Conservation (phyloP, 129 eudicot genomes). For the Cynara cardunculus region DNA sequence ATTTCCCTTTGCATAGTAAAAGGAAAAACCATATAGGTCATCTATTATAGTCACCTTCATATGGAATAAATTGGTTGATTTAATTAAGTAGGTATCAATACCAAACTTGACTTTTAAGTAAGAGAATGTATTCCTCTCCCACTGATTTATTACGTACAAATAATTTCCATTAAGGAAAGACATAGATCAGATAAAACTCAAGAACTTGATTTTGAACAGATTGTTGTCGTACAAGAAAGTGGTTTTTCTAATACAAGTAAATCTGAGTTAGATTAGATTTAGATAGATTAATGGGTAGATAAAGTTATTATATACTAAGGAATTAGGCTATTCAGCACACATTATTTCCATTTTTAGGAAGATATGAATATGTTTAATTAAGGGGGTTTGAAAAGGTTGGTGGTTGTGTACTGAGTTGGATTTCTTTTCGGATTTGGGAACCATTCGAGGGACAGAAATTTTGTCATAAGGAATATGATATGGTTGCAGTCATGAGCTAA, state of each 20-base stretch:
- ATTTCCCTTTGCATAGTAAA: not conserved
- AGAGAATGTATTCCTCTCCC: constrained; percentile 1
- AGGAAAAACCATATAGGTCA: not conserved
- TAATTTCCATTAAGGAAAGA: not conserved
- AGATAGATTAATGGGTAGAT: constrained; percentile 9
- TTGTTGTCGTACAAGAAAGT: not conserved
- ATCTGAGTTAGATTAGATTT: constrained; percentile 2
- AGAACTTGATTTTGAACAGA: constrained; percentile 7
- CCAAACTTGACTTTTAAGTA: not conserved
- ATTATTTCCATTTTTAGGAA: constrained; percentile 3
- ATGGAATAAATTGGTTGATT: not conserved
- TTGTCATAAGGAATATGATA: not conserved
- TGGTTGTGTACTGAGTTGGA: not conserved
- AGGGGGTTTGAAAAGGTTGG: not conserved
- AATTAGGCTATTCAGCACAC: constrained; percentile 12
- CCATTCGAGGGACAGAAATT: not conserved
- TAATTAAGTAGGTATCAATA: not conserved
- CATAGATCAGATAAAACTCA: not conserved
- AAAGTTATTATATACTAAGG: not conserved
- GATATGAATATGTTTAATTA: constrained; percentile 16
- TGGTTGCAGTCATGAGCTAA: too few species aligned
- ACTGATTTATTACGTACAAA: not conserved
- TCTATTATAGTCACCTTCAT: constrained; percentile 4
- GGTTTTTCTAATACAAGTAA: not conserved
- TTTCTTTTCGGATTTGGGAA: not conserved